Conservation (phyloP, 2,329 filamentous ascomycete species). For the Fusarium zealandicum region DNA sequence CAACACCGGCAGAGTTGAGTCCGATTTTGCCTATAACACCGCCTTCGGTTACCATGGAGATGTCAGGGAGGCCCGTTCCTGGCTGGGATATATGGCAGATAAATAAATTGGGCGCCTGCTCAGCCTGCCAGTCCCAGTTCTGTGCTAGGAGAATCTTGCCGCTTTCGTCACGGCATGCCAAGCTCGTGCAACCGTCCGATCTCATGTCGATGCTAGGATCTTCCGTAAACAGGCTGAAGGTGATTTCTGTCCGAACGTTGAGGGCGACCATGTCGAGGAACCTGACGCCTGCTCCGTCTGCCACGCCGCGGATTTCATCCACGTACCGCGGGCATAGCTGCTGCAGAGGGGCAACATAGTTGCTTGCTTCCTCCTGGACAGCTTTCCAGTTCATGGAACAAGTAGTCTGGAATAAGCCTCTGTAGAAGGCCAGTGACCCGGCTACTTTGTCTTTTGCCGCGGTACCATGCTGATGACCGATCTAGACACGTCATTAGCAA, state of each 20-base stretch:
- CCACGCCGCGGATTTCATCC: slow-evolving; percentile 59
- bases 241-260: slow-evolving; percentile 50
- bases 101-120: slow-evolving; percentile 59
- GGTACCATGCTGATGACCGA: slow-evolving; percentile 28
- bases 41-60: slow-evolving; percentile 65
- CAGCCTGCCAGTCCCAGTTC: slow-evolving; percentile 67
- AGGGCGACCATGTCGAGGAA: slow-evolving; percentile 63
- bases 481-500: slow-evolving; percentile 1
- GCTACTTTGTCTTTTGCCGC: slow-evolving; percentile 14
- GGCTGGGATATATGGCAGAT: slow-evolving; percentile 54
- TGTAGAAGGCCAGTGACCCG: slow-evolving; percentile 30
- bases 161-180: slow-evolving; percentile 52
- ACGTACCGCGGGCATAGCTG: slow-evolving; percentile 11
- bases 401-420: slow-evolving; percentile 17
- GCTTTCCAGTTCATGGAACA: slow-evolving; percentile 29
- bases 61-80: slow-evolving; percentile 49
- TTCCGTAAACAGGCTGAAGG: slow-evolving; percentile 58
- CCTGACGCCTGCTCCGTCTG: slow-evolving; percentile 54
- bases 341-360: slow-evolving; percentile 19
- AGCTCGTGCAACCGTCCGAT: slow-evolving; percentile 63
- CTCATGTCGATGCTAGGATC: slow-evolving; percentile 19
- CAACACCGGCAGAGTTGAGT: slow-evolving; percentile 65
- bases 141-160: slow-evolving; percentile 53
- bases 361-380: slow-evolving; percentile 20
- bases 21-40: slow-evolving; percentile 72